These are phyloP conservation scores for bread wheat (Triticum aestivum) DNA, from an alignment of 176 grass and related monocot species.

Conservation along the genomic window IWGSC_CS_RefSeq_v2.1 NC_057809.1:400563913-400564412, in stretches of 20 bases:
- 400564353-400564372: constrained; percentile 5
- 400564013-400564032: constrained; percentile 67
- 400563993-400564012: constrained; percentile 76
- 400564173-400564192: constrained; percentile 78
- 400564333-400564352: constrained; percentile 10
- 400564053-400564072: constrained; percentile 66
- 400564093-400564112: constrained; percentile 38
- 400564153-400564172: constrained; percentile 78
- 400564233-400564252: not conserved
- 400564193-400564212: constrained; percentile 89
- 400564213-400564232: constrained; percentile 14
- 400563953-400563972: constrained; percentile 58
- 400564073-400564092: constrained; percentile 42
- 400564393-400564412: not conserved
- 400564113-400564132: constrained; percentile 33
- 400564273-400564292: not conserved
- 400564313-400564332: not conserved
- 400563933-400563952: not conserved
- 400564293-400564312: constrained; percentile 13
- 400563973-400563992: constrained; percentile 67
- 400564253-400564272: not conserved
- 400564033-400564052: constrained; percentile 43
- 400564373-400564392: not conserved
- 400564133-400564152: constrained; percentile 35
- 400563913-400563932: not conserved